These are phyloP conservation scores for Notholithocarpus densiflorus DNA, from an alignment of 306 rosid species.

Conservation along the genomic window DNA sequence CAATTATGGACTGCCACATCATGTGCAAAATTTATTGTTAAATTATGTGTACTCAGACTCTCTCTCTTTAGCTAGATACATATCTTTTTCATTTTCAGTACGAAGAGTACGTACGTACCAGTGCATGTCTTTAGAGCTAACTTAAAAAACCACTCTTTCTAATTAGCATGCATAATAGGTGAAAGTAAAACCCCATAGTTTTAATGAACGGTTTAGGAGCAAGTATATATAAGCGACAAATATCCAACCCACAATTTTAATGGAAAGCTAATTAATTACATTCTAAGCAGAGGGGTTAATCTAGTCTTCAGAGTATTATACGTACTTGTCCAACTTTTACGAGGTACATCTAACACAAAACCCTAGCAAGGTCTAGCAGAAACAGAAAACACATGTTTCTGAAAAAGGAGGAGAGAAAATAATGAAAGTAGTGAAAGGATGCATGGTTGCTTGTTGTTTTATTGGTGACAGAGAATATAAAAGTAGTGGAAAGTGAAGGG, in stretches of 20 bases:
- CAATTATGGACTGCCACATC: too few species aligned
- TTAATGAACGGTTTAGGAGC: too few species aligned
- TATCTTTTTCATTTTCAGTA: not conserved
- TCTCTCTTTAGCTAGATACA: not conserved
- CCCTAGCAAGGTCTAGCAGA: conserved; percentile 1
- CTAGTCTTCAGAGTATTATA: conserved; percentile 7
- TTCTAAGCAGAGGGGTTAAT: conserved; percentile 1
- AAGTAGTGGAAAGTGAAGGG: not conserved
- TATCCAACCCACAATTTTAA: not conserved
- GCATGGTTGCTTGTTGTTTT: conserved; percentile 19
- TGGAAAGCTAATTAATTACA: conserved; percentile 6
- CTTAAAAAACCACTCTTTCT: conserved; percentile 7
- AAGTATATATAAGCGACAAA: too few species aligned
- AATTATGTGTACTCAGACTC: too few species aligned
- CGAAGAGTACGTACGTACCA: not conserved
- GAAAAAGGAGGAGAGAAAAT: not conserved
- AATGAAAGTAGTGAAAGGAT: conserved; percentile 11
- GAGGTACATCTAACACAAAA: conserved; percentile 18
- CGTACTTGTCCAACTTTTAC: not conserved
- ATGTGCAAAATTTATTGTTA: too few species aligned
- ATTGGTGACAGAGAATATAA: conserved; percentile 5
- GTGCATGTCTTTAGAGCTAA: not conserved
- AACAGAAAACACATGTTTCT: not conserved
- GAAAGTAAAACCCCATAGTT: not conserved
- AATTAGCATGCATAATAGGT: not conserved